Conservation (phyloP, 768 basidiomycete genomes). For the Udeniomyces megalosporus region DNA sequence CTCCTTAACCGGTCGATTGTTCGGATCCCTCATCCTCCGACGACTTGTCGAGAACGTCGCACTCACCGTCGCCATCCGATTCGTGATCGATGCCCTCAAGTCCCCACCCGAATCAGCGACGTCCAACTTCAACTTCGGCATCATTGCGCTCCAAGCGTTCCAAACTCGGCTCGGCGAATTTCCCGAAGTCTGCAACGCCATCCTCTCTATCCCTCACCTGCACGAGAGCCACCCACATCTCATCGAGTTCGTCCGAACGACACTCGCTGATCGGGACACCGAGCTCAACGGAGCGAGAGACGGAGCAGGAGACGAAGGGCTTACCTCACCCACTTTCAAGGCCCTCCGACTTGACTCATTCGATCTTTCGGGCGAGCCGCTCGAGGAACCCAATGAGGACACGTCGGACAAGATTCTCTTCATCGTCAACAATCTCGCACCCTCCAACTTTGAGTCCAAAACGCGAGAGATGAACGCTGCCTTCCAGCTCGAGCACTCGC, state of each 20-base stretch:
- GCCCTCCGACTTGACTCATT: slow-evolving; percentile 58
- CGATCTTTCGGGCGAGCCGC: slow-evolving; percentile 37
- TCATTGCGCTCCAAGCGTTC: slow-evolving; percentile 75
- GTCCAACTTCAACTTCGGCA: slow-evolving; percentile 75
- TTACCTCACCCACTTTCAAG: slow-evolving; percentile 41
- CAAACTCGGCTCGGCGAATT: slow-evolving; percentile 77
- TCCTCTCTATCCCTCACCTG: slow-evolving; percentile 73
- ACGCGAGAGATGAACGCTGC: slow-evolving; percentile 66
- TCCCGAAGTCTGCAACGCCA: slow-evolving; percentile 76
- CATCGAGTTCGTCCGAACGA: slow-evolving; percentile 50
- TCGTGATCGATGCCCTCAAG: slow-evolving; percentile 82
- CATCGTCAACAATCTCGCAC: slow-evolving; percentile 94
- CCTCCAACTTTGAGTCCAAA: slow-evolving; percentile 80
- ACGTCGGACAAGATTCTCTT: slow-evolving; percentile 86
- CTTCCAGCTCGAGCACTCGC: slow-evolving; percentile 65
- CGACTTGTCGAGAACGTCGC: slow-evolving; percentile 86
- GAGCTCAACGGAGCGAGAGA: neutral
- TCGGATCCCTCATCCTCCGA: slow-evolving; percentile 87
- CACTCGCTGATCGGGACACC: slow-evolving; percentile 35
- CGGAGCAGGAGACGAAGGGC: slow-evolving; percentile 21
- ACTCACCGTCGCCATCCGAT: slow-evolving; percentile 88
- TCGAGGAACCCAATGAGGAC: slow-evolving; percentile 60
- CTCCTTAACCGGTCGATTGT: slow-evolving; percentile 86
- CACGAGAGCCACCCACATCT: slow-evolving; percentile 73
- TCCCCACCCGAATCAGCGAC: slow-evolving; percentile 73